A percentile compares a stretch with the other conserved stretches of the same genome.
Conservation (phyloP, 192 early-diverging fungal species). For the Paraglomus brasilianum region DNA sequence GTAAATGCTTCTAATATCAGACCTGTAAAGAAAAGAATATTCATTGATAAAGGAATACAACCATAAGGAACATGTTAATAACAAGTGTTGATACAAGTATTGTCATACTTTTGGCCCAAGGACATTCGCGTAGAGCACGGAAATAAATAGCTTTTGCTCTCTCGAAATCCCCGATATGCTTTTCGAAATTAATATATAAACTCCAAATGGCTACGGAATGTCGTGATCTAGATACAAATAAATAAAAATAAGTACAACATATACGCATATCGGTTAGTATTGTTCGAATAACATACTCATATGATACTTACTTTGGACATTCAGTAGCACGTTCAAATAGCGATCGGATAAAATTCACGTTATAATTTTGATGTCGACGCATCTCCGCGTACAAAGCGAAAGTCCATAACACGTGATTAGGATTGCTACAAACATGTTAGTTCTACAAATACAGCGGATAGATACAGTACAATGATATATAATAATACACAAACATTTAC, state of each 20-base stretch:
- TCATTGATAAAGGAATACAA: neutral
- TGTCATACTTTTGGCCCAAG: constrained; percentile 64
- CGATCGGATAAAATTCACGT: constrained; percentile 53
- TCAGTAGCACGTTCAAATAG: constrained; percentile 58
- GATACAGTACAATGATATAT: constrained; percentile 7
- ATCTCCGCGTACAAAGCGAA: constrained; percentile 59
- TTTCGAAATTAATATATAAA: constrained; percentile 61
- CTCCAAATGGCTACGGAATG: constrained; percentile 58
- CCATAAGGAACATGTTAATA: constrained; percentile 10
- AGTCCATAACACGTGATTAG: constrained; percentile 53
- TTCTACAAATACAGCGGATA: constrained; percentile 27
- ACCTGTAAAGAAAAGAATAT: constrained; percentile 34
- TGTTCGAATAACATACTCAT: too few species aligned
- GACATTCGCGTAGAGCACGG: constrained; percentile 61
- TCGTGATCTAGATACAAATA: constrained; percentile 38
- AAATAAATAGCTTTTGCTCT: constrained; percentile 56
- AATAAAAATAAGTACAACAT: constrained; percentile 11
- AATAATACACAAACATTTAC: constrained; percentile 34
- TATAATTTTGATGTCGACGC: constrained; percentile 50
- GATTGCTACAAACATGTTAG: constrained; percentile 35
- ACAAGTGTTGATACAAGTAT: neutral
- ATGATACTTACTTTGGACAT: constrained; percentile 40
- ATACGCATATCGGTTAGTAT: too few species aligned
- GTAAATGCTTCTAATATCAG: constrained; percentile 56
- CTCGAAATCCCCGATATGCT: constrained; percentile 37